phyloP scores from a whole-genome alignment of 2,329 filamentous ascomycete species.

The Talaromyces sp. region DNA sequence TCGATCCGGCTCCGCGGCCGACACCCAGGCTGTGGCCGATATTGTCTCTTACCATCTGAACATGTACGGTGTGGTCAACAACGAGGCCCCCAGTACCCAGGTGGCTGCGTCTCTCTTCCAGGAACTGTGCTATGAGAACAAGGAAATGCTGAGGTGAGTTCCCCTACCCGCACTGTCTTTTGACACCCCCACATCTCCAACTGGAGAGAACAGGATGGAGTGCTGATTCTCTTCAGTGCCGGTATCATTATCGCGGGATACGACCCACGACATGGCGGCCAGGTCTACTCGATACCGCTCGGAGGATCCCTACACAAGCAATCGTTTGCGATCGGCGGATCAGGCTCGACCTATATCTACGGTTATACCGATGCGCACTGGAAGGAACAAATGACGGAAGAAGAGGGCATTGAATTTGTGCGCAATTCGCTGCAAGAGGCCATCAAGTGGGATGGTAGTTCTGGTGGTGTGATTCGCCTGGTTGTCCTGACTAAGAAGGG shows the following conservation, averaged over 20 bases:
- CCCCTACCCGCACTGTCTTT: too few species aligned
- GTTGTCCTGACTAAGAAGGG: constrained; percentile 90
- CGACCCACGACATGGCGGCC: constrained; percentile 90
- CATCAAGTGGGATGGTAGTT: constrained; percentile 99
- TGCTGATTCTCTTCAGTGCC: constrained; percentile 62
- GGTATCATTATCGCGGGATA: constrained; percentile 99
- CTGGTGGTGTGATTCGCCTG: constrained; percentile 96
- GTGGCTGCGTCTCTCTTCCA: constrained; percentile 96
- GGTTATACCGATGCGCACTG: constrained; percentile 97
- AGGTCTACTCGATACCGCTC: constrained; percentile 96
- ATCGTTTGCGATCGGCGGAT: constrained; percentile 91
- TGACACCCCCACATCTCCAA: too few species aligned
- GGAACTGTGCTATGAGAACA: constrained; percentile 97
- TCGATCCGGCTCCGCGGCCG: constrained; percentile 93
- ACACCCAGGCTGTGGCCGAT: constrained; percentile 96
- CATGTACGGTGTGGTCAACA: constrained; percentile 87
- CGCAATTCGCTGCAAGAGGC: constrained; percentile 89
- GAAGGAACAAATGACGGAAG: constrained; percentile 91
- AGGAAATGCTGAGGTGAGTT: constrained; percentile 82
- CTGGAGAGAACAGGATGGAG: neutral
- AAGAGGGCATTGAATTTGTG: constrained; percentile 88
- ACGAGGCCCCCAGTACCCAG: constrained; percentile 88
- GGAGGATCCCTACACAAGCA: constrained; percentile 98
- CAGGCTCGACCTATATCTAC: constrained; percentile 98
- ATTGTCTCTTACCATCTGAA: constrained; percentile 97